These are phyloP conservation scores for Nadsonia starkeyi-henricii DNA, from an alignment of 1,139 yeast species.

Conservation along the genomic window DNA sequence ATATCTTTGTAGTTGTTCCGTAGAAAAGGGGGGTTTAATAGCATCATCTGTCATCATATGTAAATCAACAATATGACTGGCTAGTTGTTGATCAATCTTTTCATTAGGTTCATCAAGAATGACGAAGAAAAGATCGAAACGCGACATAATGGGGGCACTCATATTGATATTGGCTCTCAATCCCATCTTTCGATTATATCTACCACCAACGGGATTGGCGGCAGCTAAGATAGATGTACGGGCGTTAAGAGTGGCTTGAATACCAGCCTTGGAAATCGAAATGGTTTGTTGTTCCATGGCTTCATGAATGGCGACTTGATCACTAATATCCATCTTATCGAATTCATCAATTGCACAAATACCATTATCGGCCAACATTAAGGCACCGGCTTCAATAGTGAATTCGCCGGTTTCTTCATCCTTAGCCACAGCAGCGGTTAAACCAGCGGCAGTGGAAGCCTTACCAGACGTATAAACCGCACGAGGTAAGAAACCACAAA, in stretches of 20 bases:
- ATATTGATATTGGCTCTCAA: constrained; percentile 78
- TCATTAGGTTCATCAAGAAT: constrained; percentile 92
- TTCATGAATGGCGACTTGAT: constrained; percentile 98
- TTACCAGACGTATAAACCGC: constrained; percentile 97
- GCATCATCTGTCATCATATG: constrained; percentile 91
- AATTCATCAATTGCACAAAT: constrained; percentile 97
- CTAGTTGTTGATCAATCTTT: constrained; percentile 74
- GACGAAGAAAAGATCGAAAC: constrained; percentile 92
- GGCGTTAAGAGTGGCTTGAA: constrained; percentile 93
- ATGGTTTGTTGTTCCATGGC: constrained; percentile 99
- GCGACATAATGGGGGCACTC: constrained; percentile 99
- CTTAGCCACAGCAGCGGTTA: constrained; percentile 94
- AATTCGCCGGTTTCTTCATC: constrained; percentile 97
- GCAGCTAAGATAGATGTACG: constrained; percentile 94
- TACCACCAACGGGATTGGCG: constrained; percentile 92
- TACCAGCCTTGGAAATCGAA: constrained; percentile 96
- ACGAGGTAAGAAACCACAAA: constrained; percentile 82
- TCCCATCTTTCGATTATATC: constrained; percentile 79
- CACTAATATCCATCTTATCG: constrained; percentile 91
- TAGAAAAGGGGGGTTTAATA: constrained; percentile 76
- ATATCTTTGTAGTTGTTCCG: constrained; percentile 79
- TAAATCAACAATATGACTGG: constrained; percentile 81
- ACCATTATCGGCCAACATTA: constrained; percentile 97
- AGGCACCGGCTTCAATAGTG: constrained; percentile 97
- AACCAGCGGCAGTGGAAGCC: constrained; percentile 97